Base-by-base conservation (phyloP, 345 rosid genomes). In the Rhizophora apiculata region DNA sequence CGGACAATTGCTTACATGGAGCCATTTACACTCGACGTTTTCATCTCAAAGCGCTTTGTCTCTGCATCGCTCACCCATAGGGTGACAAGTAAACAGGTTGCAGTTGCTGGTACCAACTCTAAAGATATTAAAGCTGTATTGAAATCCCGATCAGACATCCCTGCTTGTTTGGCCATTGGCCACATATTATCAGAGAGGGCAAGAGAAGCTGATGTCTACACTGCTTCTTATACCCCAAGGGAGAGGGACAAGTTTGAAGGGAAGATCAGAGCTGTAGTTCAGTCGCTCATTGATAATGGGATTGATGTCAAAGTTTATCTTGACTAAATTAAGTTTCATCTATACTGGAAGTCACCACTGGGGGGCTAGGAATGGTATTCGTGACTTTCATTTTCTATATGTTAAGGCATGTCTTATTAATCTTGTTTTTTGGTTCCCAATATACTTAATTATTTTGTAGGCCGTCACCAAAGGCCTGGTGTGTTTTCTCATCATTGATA, bases 211-310 rank as follows among this genome's bases (percentile, higher is more conserved):
- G 96, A 91, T 64, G 97, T 89, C 6, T 91, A 86, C 69, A 86
- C 97, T 0, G 96, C 97, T 62, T 74, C 89, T 8, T 94, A 91
- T 58, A 87, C 97, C 43, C 97, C 95, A 3, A 67, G 98, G 65
- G 96, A 94, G 63, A 84, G 91, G 74, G 98, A 91, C 82, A 91
- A 86, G 79, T 94, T 91, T 74, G 98, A 94, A 87, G 96, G 98
- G 24, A 94, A 94, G 72, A 91, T 91, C 64, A 82, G 96, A 81
- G 98, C 95, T 43, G 92, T 94, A 68, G 96, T 91, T 63, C 96
- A 91, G 78, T 89, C 95, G 43, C 85, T 94, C 52, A 88, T 94
- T 67, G 97, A 94, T 67, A 88, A 82, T 27, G 97, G 96, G 69
- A 91, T 91, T 5, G 95, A 87, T 78, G 74, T 94, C 21, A 89